Evolutionary conservation across 2,329 filamentous ascomycete species (phyloP).

Genomic region (Bipolaris cookei): DNA sequence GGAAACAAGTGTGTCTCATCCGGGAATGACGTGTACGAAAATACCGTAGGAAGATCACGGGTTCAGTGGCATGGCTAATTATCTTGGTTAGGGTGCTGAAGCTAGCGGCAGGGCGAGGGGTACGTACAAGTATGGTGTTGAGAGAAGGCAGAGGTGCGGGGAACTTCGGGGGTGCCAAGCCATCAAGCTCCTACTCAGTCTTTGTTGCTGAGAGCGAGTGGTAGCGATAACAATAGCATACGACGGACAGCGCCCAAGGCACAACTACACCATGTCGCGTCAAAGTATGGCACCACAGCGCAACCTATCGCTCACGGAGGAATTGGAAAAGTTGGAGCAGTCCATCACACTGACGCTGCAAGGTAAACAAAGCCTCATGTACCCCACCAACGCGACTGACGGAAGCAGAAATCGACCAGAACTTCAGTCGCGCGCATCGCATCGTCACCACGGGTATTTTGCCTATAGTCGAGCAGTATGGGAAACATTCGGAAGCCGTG

Average conservation of each 20-base stretch:
- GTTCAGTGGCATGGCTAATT: slow-evolving; percentile 3
- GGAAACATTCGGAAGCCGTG: slow-evolving; percentile 88
- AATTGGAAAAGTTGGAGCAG: slow-evolving; percentile 94
- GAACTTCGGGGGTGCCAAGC: slow-evolving; percentile 27
- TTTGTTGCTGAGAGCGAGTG: slow-evolving; percentile 18
- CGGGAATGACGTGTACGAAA: slow-evolving; percentile 18
- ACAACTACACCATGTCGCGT: slow-evolving; percentile 56
- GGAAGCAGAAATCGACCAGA: slow-evolving; percentile 87
- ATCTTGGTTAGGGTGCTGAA: not conserved
- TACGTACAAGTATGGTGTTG: not conserved
- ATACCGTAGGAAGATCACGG: not conserved
- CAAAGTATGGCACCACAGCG: slow-evolving; percentile 57
- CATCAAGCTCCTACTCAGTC: slow-evolving; percentile 15
- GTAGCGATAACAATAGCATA: slow-evolving; percentile 13
- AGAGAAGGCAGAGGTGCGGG: slow-evolving; percentile 13
- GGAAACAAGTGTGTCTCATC: slow-evolving; percentile 13
- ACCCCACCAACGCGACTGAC: slow-evolving; percentile 38
- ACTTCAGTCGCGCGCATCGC: slow-evolving; percentile 94
- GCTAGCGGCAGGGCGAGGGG: not conserved
- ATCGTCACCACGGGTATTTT: slow-evolving; percentile 95
- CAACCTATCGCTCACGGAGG: slow-evolving; percentile 83
- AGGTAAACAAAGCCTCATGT: slow-evolving; percentile 57
- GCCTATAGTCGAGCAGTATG: slow-evolving; percentile 93
- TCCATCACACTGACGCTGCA: slow-evolving; percentile 95
- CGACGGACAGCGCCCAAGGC: not conserved